A percentile compares a stretch with the other conserved stretches of the same genome.
These are phyloP conservation scores for Elsinoe ampelina DNA, from an alignment of 2,329 filamentous ascomycete species.

Conservation along the genomic window DNA sequence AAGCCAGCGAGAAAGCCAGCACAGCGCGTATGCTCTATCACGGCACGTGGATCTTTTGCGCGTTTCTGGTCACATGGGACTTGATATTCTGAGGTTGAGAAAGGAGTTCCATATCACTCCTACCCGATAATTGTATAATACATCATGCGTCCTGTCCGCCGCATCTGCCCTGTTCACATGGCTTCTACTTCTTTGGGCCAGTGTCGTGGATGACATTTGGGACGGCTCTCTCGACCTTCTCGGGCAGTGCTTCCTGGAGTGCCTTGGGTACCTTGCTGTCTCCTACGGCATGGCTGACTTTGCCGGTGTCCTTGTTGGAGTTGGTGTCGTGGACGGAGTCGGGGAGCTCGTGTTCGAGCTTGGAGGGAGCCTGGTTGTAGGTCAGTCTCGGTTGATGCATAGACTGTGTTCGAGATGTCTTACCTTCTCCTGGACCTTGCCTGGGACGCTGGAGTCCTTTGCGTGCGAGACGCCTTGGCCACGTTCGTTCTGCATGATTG, in stretches of 20 bases:
- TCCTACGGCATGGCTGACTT: conserved; percentile 33
- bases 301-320: conserved; percentile 26
- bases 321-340: conserved; percentile 33
- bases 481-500: conserved; percentile 22
- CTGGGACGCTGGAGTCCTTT: conserved; percentile 31
- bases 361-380: conserved; percentile 22
- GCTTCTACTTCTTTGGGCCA: conserved; percentile 9
- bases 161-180: neutral
- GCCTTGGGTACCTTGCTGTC: conserved; percentile 34
- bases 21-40: conserved; percentile 42
- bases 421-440: conserved; percentile 31
- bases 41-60: conserved; percentile 37
- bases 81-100: conserved; percentile 34
- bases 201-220: conserved; percentile 38
- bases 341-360: conserved; percentile 33
- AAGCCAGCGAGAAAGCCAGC: conserved; percentile 53
- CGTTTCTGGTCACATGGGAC: conserved; percentile 41
- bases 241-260: conserved; percentile 36
- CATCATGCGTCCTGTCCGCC: neutral
- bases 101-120: too few relatives aligned
- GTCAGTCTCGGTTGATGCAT: neutral
- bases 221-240: conserved; percentile 36
- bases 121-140: neutral
- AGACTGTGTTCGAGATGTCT: neutral
- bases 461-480: conserved; percentile 37